These are phyloP conservation scores for Aspergillus hortae DNA, from an alignment of 2,329 filamentous ascomycete species.

Conservation along the genomic window DNA sequence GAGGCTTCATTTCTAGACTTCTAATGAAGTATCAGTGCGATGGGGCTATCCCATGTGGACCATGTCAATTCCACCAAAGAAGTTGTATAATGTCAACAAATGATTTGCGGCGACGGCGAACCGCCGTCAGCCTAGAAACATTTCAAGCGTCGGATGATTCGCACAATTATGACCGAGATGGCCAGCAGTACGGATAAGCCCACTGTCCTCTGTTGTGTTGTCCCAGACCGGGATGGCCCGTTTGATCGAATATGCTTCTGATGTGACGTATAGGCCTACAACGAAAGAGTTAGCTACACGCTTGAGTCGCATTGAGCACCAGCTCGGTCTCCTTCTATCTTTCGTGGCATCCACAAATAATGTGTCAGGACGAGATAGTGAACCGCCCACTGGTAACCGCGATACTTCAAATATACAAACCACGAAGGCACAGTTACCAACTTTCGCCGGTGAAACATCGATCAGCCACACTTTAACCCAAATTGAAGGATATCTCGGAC, in stretches of 20 bases:
- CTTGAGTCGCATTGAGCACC: constrained; percentile 2
- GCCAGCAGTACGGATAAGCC: not conserved
- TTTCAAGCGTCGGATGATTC: not conserved
- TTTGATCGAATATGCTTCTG: not conserved
- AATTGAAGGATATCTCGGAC: constrained; percentile 13
- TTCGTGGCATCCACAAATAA: not conserved
- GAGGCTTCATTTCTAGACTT: too few relatives aligned
- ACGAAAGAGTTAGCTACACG: not conserved
- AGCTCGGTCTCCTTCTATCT: not conserved
- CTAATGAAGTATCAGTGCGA: constrained; percentile 13
- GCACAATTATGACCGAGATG: not conserved
- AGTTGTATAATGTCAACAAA: constrained; percentile 6
- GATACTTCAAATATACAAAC: not conserved
- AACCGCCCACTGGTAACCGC: not conserved
- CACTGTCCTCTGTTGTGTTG: not conserved
- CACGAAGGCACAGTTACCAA: constrained; percentile 5
- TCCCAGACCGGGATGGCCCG: not conserved
- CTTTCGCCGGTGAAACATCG: constrained; percentile 21
- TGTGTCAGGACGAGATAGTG: not conserved
- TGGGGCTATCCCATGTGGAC: constrained; percentile 15
- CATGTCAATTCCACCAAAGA: constrained; percentile 10
- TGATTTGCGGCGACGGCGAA: constrained; percentile 7
- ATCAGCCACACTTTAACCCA: constrained; percentile 17
- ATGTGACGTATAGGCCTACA: not conserved
- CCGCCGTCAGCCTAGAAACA: not conserved